Evolutionary conservation across 495 filamentous ascomycete genomes (phyloP), one percentile per base, ranked within the genome.

Genomic region (Lophiostoma macrostomum): DNA sequence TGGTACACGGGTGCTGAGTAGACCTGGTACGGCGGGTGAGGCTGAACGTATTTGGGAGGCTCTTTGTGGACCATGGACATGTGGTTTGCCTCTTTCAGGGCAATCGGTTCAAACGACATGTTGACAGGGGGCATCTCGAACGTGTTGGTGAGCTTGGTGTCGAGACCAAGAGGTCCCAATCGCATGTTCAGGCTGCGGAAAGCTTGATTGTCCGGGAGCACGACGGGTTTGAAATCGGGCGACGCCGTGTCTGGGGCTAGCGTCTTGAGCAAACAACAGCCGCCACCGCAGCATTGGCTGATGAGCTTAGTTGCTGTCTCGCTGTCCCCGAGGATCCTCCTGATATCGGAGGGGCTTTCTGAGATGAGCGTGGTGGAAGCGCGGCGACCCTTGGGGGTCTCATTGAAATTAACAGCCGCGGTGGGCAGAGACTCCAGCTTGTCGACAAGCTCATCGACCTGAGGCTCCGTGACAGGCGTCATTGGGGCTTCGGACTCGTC

Each of bases 1-100:
- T 80, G 80, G 66, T 86, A 81, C 34, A 98, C 78, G 52, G 81
- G 87, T 19, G 91, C 90, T 7, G 89, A 84, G 69, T 85, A 93
- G 39, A 98, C 91, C 44, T 89, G 77, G 67, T 95, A 89, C 0
- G 93, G 93, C 30, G 87, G 88, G 64, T 98, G 93, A n/a, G 93
- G 93, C 58, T 93, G 87, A 43, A 97, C 90, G 65, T 89, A 98
- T 32, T 76, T 78, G 2, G 93, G 93, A 13, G 93, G 91, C 66
- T 90, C 83, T 29, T 76, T 76, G 62, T 79, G 22, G 64, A 79
- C 66, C 56, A 58, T 53, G 47, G 67, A 65, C 20, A 45, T 50
- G 51, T 71, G 71, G 14, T 60, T 57, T 0, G 44, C 24, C 42
- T 58, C 56, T 10, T 50, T 40, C 11, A 56, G 8, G 0, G 60